phyloP scores from a whole-genome alignment of 306 rosid species.

The Vigna angularis region DNA sequence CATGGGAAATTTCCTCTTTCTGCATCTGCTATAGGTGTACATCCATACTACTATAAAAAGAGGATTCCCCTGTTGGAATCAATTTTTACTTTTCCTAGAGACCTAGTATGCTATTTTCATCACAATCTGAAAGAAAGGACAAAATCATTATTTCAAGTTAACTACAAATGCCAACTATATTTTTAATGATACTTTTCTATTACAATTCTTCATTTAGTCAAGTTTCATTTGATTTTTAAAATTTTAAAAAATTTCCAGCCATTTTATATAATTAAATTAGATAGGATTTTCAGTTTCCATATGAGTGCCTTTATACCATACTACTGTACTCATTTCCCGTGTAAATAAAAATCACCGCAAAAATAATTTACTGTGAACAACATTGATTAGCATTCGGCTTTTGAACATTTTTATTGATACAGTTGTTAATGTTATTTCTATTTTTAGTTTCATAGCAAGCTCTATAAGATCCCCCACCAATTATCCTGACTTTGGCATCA shows the following conservation, averaged over 20 bases:
- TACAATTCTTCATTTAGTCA: constrained; percentile 4
- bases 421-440: constrained; percentile 36
- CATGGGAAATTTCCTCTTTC: constrained; percentile 70
- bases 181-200: constrained; percentile 11
- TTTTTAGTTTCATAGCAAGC: constrained; percentile 34
- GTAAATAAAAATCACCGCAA: constrained; percentile 13
- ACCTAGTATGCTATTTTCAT: constrained; percentile 32
- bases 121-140: neutral
- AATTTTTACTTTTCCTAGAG: constrained; percentile 9
- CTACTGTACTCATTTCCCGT: constrained; percentile 11
- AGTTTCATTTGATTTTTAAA: neutral
- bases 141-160: constrained; percentile 11
- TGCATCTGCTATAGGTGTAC: constrained; percentile 68
- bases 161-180: constrained; percentile 9
- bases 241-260: constrained; percentile 17
- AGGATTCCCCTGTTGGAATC: constrained; percentile 11
- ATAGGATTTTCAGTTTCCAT: constrained; percentile 22
- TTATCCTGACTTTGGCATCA: constrained; percentile 29
- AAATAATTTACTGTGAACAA: constrained; percentile 1
- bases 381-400: constrained; percentile 16
- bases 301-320: constrained; percentile 12
- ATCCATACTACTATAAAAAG: constrained; percentile 30
- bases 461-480: neutral
- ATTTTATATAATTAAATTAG: constrained; percentile 31
- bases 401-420: neutral